Conservation (phyloP, 805 yeast genomes). For the Kluyveromyces siamensis region DNA sequence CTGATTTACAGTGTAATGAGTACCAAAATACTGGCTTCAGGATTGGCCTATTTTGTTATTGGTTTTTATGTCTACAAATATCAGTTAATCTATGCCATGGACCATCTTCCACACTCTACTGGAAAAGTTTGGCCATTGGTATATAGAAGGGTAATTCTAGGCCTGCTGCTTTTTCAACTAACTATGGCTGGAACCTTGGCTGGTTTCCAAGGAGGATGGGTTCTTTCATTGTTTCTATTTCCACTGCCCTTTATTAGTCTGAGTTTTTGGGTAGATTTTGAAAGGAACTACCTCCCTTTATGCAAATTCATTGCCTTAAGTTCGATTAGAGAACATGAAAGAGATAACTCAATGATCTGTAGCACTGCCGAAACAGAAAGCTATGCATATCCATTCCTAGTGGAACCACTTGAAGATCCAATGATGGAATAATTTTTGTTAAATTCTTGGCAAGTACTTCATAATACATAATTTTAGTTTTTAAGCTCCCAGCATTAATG, state of each 20-base stretch:
- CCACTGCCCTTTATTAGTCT: conserved; percentile 71
- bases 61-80: conserved; percentile 90
- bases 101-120: conserved; percentile 93
- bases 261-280: conserved; percentile 67
- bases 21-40: conserved; percentile 76
- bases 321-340: conserved; percentile 50
- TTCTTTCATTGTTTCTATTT: conserved; percentile 57
- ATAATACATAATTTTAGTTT: neutral
- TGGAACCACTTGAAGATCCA: conserved; percentile 73
- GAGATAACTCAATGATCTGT: conserved; percentile 17
- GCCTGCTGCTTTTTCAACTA: conserved; percentile 74
- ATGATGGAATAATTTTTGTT: conserved; percentile 40
- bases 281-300: conserved; percentile 71
- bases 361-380: conserved; percentile 31
- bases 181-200: conserved; percentile 90
- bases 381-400: conserved; percentile 70
- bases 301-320: conserved; percentile 80
- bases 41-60: conserved; percentile 69
- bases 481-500: neutral
- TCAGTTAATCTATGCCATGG: conserved; percentile 80
- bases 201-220: conserved; percentile 66
- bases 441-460: neutral
- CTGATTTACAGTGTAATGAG: conserved; percentile 84
- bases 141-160: conserved; percentile 72
- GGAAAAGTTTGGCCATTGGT: conserved; percentile 95